Evolutionary conservation across 768 basidiomycete genomes (phyloP), one percentile per base, ranked within the genome.

Genomic region (Coprinellus micaceus): DNA sequence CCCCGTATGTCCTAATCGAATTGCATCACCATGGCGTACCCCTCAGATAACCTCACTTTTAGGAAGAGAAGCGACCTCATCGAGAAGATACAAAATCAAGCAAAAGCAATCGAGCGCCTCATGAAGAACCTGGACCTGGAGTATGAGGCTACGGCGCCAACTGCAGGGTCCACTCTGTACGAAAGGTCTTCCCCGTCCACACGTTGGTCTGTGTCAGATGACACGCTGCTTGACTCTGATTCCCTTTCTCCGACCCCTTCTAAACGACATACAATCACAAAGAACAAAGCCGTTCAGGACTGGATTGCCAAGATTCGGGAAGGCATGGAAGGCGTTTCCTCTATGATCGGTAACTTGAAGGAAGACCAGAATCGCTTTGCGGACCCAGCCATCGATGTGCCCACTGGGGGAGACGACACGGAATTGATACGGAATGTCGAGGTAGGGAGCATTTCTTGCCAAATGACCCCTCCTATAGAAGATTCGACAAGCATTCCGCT

Each of bases 51-150:
- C 21, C 11, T 30, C 29, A 28, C 21, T 25, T 17, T 28, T 49
- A 92, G 89, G 40, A 91, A 91, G 77, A 86, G 90, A 13, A 90
- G 91, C 63, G 77, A 86, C 61, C 77, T 92, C 19, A 75, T 91
- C 53, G 84, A 80, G 56, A 78, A 90, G 69, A 91, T 92, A 56
- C 83, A 83, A 41, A 78, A 83, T 39, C 89, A 91, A 63, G 88
- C 88, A 13, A 74, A 81, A 10, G 80, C 86, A 69, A 92, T 91
- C 40, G 78, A 84, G 66, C 78, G 82, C 25, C 74, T 91, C 44
- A 89, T 90, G 85, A 72, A 76, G 0, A 79, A 88, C 65, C 78
- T 91, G n/a, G n/a, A n/a, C n/a, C n/a, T n/a, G n/a, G n/a, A n/a
- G n/a, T n/a, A n/a, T 19, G 88, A 89, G 56, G 64, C 67, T 2